These are phyloP conservation scores for Coemansia erecta DNA, from an alignment of 192 early-diverging fungal species.

Conservation along the genomic window DNA sequence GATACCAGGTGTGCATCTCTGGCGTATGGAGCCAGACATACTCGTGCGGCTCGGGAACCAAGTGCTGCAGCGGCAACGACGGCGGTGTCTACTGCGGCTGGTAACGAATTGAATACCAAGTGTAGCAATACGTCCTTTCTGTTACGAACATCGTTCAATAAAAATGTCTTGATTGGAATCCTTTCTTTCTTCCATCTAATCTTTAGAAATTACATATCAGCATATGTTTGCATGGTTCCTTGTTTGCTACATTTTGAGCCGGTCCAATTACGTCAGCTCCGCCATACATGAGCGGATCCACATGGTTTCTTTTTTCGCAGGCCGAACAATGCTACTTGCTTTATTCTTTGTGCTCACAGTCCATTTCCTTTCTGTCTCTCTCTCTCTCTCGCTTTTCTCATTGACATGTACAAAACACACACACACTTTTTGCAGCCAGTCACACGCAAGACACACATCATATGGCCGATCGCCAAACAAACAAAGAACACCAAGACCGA, in stretches of 20 bases:
- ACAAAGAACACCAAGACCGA: no score
- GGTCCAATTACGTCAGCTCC: no score
- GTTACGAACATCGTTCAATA: no score
- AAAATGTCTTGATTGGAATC: background rate
- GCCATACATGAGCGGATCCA: no score
- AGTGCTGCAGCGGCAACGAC: slow-evolving; percentile 7
- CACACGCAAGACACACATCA: no score
- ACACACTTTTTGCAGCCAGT: no score
- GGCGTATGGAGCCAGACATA: slow-evolving; percentile 16
- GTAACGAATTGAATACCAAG: background rate
- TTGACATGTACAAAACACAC: no score
- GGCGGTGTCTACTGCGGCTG: slow-evolving; percentile 16
- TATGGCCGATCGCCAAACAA: no score
- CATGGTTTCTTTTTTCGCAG: no score
- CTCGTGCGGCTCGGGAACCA: slow-evolving; percentile 11
- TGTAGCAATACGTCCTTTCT: no score
- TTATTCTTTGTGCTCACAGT: background rate
- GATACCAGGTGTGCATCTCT: slow-evolving; percentile 7
- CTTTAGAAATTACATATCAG: background rate
- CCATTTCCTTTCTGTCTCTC: no score
- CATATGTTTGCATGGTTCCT: background rate
- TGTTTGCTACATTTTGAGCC: background rate
- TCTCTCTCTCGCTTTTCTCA: no score
- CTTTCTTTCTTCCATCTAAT: background rate
- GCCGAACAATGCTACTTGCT: background rate